Evolutionary conservation across 768 basidiomycete species (phyloP), one percentile per base, ranked within the genome.

Genomic region (Hysterangium stoloniferum): DNA sequence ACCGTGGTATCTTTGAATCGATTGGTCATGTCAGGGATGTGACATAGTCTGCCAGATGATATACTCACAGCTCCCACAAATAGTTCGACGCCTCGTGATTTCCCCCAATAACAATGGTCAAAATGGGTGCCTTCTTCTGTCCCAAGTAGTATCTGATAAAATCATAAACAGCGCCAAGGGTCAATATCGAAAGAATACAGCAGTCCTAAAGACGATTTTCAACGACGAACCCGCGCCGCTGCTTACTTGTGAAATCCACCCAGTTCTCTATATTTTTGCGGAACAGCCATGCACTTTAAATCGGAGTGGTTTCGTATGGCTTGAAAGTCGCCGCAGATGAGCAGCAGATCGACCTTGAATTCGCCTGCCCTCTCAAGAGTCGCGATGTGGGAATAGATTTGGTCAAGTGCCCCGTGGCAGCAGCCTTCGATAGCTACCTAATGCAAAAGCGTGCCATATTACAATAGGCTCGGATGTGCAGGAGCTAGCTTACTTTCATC

Each of bases 61-160:
- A 27, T 1, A 70, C 86, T 66, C 60, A 91, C 89, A 96, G 67
- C 64, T 99, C 96, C 85, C 90, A 94, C 69, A 98, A 74, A 62
- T 97, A 96, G 58, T 93, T 96, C 19, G 89, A 93, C 1, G 91
- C 91, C 67, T 98, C 96, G 64, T 98, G 96, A 62, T 98, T 98
- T 7, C 96, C 96, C 13, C 96, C 96, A 60, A 98, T 96, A 43
- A 98, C 81, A 11, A 99, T 71, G 0, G 96, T 99, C 63, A 95
- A 66, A 4, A 95, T 65, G 0, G 94, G 92, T 2, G 95, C 93
- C n/a, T 57, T 68, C 60, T 73, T 82, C 61, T 85, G 73, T 1
- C 91, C 90, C 1, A 80, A 82, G 61, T 99, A 97, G 65, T 98
- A 99, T 60, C 86, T 89, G 40, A 38, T 51, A 31, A 13, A 1